phyloP scores from a whole-genome alignment of 805 yeast genomes.

The Sugiyamaella floridensis region DNA sequence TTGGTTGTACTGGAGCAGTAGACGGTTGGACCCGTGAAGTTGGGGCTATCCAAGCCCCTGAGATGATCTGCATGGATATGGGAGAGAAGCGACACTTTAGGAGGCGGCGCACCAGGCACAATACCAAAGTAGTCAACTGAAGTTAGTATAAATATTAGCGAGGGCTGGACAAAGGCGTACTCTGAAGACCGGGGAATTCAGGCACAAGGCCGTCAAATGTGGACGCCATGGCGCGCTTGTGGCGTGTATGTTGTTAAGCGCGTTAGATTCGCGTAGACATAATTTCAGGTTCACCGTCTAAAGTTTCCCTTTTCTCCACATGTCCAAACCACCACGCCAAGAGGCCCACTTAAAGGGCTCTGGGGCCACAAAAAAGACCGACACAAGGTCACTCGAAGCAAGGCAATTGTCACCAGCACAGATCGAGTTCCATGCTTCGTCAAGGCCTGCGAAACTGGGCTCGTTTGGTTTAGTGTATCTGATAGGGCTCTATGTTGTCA shows the following conservation, averaged over 20 bases:
- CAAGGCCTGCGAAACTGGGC: not conserved
- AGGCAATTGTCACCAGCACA: not conserved
- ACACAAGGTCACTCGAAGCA: not conserved
- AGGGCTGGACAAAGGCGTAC: constrained; percentile 26
- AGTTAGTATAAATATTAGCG: not conserved
- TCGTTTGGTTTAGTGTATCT: not conserved
- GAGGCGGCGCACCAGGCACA: constrained; percentile 13
- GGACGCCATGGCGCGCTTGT: not conserved
- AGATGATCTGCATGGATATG: constrained; percentile 54
- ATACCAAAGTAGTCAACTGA: constrained; percentile 30
- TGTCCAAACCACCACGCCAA: not conserved
- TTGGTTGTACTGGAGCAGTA: constrained; percentile 44
- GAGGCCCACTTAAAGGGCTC: not conserved
- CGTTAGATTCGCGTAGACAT: not conserved
- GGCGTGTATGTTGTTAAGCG: not conserved
- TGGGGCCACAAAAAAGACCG: not conserved
- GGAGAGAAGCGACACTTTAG: constrained; percentile 36
- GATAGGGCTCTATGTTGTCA: not conserved
- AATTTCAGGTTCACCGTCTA: not conserved
- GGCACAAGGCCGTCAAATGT: constrained; percentile 37
- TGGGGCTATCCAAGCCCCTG: constrained; percentile 36
- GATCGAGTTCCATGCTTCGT: not conserved
- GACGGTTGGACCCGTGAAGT: constrained; percentile 36
- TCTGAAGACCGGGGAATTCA: constrained; percentile 45
- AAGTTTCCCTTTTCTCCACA: not conserved